A percentile compares a stretch with the other conserved stretches of the same genome.
These are phyloP conservation scores for Naematelia encephala DNA, from an alignment of 768 basidiomycete species.

Conservation along the genomic window DNA sequence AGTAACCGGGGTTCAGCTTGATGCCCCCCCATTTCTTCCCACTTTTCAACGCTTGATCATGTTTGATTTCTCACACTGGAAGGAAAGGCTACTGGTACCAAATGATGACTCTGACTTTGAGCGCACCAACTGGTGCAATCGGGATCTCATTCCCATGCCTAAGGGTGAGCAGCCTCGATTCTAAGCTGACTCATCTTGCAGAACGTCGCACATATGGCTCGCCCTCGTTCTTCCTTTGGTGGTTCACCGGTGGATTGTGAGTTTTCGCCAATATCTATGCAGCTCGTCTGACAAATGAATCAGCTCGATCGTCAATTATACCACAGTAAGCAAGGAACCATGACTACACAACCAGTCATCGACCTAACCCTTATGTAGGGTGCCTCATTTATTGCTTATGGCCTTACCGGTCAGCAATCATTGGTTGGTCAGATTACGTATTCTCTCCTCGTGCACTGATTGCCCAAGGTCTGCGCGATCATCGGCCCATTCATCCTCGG, in stretches of 20 bases:
- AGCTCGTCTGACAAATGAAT: no score
- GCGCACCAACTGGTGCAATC: slow-evolving; percentile 27
- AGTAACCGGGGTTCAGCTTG: no score
- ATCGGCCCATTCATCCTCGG: slow-evolving; percentile 28
- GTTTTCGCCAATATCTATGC: slow-evolving; percentile 24
- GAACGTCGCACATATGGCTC: slow-evolving; percentile 28
- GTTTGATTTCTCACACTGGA: slow-evolving; percentile 2
- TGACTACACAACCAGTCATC: no score
- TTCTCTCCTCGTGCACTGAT: slow-evolving; percentile 17
- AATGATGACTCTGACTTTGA: background rate
- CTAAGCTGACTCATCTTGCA: no score
- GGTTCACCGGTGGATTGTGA: slow-evolving; percentile 18
- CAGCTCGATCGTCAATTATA: no score
- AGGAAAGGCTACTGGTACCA: background rate
- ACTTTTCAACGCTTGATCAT: no score
- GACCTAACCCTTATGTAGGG: no score
- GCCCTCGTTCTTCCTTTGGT: slow-evolving; percentile 9
- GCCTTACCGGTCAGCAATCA: slow-evolving; percentile 4
- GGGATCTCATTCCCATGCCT: slow-evolving; percentile 38
- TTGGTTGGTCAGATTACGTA: background rate
- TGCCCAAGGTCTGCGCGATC: slow-evolving; percentile 19
- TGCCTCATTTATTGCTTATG: slow-evolving; percentile 24
- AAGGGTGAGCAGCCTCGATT: no score
- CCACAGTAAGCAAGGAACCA: no score
- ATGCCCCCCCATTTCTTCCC: no score